Evolutionary conservation across 495 filamentous ascomycete species (phyloP), one percentile per base, ranked within the genome.

Genomic region (Aspergillus taichungensis): DNA sequence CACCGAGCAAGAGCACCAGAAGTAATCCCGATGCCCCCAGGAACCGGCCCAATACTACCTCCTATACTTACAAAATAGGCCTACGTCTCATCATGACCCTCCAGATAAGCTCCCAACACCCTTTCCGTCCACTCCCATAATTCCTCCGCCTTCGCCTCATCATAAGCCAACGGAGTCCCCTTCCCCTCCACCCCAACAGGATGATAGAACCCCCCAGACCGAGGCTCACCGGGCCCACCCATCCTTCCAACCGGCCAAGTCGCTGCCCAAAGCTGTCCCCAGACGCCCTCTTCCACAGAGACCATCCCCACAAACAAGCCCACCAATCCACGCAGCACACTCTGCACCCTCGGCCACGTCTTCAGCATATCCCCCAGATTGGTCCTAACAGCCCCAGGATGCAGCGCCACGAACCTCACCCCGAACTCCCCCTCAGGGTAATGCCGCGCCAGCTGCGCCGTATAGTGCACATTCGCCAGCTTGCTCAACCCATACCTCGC

Each of bases 231-330:
- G 38, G 29, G 6, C 38, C 28, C 24, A 14, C 10, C 38, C 27
- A 29, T 29, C 38, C 13, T 14, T 18, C 38, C 38, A 30, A 41
- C 38, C 30, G 13, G 10, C 24, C 32, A 39, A 0, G 63, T 67
- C 0, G 63, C 61, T 33, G 69, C 73, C 75, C 76, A 81, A 2
- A 79, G 55, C 56, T 76, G 69, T 52, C 72, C 78, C 48, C 52
- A 51, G 5, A 62, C 67, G 9, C 77, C 73, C 24, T 59, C 55
- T 33, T 29, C 40, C 12, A 49, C 30, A 32, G 38, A 18, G 13
- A 42, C 40, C 18, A 24, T 24, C 18, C 18, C 18, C 1, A 24
- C 18, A 24, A 24, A 24, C 18, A 24, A 24, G 18, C 18, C 18
- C 18, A 24, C 4, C 18, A 24, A 24, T 6, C 27, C n/a, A 51